Base-by-base conservation (phyloP, 169 alveolate genomes). In the Ichthyophthirius multifiliis region DNA sequence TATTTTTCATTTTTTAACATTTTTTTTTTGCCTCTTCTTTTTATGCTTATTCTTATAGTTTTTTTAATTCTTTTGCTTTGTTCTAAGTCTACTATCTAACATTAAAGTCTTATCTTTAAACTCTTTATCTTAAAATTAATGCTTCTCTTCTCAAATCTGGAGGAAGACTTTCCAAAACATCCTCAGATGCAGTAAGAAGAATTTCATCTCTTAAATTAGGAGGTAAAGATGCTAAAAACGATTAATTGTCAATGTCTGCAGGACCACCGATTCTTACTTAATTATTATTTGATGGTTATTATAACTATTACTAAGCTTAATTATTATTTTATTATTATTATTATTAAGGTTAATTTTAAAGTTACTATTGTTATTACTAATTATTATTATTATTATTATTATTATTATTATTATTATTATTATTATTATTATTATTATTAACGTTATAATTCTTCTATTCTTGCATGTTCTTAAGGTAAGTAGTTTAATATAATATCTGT, bases 161-260 rank as follows among this genome's bases (percentile, higher is more conserved):
- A 18, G 96, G 95, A 39, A 93, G 85, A 6, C 89, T 85, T 43
- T 81, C 67, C 15, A 93, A 65, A 43, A 93, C 75, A 37, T 87
- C 90, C 41, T 85, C 90, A 45, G 89, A 86, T 3, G 95, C 95
- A 0, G 95, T 87, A 7, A 93, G 71, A 20, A 93, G 91, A 39
- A 91, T 94, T 71, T 93, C 96, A 45, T 91, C 89, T 37, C 96
- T 71, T 43, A 93, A 46, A 27, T 87, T 86, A 3, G 96, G 96
- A 23, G 93, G 91, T 20, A 93, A 84, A 7, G 94, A 83, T 9
- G 96, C 92, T 13, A 93, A 77, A 81, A 93, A 93, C 15, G 90
- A 86, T 18, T 93, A 89, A 71, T 89, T 89, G 35, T 93, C 96
- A 16, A 82, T 64, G 31, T 91, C 95, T 2, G 83, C 82, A 35